Evolutionary conservation across 2,329 filamentous ascomycete species (phyloP).

Genomic region (Diaporthe sp.): DNA sequence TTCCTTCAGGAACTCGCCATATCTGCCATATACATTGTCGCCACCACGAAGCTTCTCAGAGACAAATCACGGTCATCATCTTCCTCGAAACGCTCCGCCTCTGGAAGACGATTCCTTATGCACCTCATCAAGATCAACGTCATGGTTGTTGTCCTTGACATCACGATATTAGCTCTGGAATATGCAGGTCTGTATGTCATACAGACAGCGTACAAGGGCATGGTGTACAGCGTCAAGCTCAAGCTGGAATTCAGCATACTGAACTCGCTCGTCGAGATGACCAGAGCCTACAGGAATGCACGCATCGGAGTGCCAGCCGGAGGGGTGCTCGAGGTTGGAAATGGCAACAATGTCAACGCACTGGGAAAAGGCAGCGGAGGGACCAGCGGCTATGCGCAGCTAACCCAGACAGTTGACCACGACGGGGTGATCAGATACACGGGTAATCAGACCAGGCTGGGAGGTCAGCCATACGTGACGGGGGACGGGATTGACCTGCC

Average conservation of each 20-base stretch:
- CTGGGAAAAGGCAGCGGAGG: neutral
- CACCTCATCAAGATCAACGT: conserved; percentile 62
- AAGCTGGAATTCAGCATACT: conserved; percentile 54
- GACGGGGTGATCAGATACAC: conserved; percentile 16
- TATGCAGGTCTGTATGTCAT: conserved; percentile 49
- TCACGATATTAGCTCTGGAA: conserved; percentile 49
- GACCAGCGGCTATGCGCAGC: conserved; percentile 10
- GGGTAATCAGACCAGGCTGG: neutral
- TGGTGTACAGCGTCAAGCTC: conserved; percentile 53
- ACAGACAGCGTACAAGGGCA: conserved; percentile 51
- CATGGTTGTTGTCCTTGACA: conserved; percentile 53
- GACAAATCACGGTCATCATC: neutral
- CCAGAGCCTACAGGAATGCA: conserved; percentile 6
- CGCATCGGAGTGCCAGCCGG: conserved; percentile 12
- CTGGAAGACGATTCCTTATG: neutral
- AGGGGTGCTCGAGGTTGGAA: neutral
- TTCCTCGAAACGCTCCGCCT: neutral
- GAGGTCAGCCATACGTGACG: neutral
- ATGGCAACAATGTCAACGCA: neutral
- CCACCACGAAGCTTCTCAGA: conserved; percentile 24
- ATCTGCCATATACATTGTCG: conserved; percentile 58
- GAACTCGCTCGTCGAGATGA: conserved; percentile 48
- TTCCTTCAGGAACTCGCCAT: conserved; percentile 66
- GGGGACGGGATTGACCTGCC: neutral
- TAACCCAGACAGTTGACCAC: conserved; percentile 16